Evolutionary conservation across 83 land plant genomes (phyloP), one percentile per base, ranked within the genome.

Genomic region (Diphasiastrum complanatum): DNA sequence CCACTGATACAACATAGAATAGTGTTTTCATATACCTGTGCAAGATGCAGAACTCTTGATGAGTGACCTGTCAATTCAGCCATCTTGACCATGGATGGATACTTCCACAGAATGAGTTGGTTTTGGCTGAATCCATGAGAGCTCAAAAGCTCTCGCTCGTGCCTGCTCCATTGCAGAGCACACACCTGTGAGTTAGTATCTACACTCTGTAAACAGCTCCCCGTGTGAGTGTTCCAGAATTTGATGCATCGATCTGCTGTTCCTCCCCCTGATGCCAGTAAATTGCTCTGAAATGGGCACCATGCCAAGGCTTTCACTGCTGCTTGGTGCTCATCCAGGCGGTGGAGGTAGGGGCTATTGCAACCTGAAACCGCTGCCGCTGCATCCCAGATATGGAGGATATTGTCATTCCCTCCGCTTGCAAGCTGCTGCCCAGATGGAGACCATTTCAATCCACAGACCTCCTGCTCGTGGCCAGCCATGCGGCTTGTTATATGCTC

Each of bases 241-340:
- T 81, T 87, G 34, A 81, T 84, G 75, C 74, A 72, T 14, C 73
- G 59, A 46, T 83, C 85, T 3, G 71, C 73, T 8, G 63, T 78
- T 11, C 85, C 91, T 14, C 91, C 91, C 19, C 93, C 89, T 12
- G 90, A 77, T 10, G 95, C 95, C 5, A 87, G 67, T 72, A 87
- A 34, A 59, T 85, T 85, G 51, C 78, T 70, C 54, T 82, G 86
- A 73, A 84, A 87, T 4, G 90, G 93, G 54, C 93, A 87, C 93
- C 90, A 85, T 2, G 93, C 84, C 41, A 87, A 70, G 38, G 84
- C 93, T 43, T 73, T 87, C 11, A 87, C 93, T 28, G 86, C 86
- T 11, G 81, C 83, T 40, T 54, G 77, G 51, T 87, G 93, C 38
- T 84, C 90, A 23, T 81, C 83, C 0, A 87, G 54, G 38, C 90